Conservation (phyloP, 306 rosid genomes). For the Acacia melanoxylon region DNA sequence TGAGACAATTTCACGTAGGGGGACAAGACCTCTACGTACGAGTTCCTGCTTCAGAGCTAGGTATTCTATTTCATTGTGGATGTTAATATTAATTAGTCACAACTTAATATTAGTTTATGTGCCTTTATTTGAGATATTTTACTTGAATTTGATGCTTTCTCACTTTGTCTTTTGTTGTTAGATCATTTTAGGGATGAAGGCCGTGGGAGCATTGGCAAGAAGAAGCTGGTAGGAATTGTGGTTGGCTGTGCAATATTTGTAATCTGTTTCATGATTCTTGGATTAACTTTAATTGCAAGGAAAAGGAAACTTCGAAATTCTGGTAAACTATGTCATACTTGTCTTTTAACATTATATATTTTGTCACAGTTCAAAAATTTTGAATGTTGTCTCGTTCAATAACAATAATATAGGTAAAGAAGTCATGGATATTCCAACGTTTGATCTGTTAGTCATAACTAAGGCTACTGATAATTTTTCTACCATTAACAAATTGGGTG, state of each 20-base stretch:
- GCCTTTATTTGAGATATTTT: too few relatives aligned
- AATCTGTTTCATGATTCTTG: neutral
- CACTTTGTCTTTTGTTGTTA: neutral
- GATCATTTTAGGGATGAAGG: neutral
- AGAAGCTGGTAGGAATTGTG: neutral
- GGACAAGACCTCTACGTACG: constrained; percentile 32
- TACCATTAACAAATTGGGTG: constrained; percentile 27
- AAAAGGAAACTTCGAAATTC: neutral
- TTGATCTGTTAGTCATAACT: constrained; percentile 16
- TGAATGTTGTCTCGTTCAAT: neutral
- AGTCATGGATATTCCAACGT: constrained; percentile 33
- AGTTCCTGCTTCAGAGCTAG: constrained; percentile 14
- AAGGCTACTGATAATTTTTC: constrained; percentile 38
- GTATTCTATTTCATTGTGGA: neutral
- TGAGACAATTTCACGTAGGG: neutral
- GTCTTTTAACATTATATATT: neutral
- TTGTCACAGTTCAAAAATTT: neutral
- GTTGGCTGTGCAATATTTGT: neutral
- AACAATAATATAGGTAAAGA: neutral
- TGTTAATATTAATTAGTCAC: too few relatives aligned
- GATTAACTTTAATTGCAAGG: neutral
- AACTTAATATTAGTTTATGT: too few relatives aligned
- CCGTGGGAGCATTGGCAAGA: neutral
- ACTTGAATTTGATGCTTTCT: neutral
- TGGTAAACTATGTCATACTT: neutral